Conservation (phyloP, 2,329 filamentous ascomycete genomes). For the Penicillium crustosum region DNA sequence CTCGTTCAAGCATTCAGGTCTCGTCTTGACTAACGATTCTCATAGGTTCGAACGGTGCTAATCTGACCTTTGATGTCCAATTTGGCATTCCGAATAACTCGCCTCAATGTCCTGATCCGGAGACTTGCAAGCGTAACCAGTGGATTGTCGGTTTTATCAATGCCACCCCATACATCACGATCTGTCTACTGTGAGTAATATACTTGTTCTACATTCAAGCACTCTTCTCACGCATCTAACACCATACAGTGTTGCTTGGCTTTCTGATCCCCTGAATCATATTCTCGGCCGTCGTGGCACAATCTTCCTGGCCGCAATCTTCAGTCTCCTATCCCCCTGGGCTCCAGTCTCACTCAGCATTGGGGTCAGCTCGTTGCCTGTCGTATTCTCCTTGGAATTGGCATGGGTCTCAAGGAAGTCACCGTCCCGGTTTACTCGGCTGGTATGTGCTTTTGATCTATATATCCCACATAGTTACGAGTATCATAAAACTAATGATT, state of each 20-base stretch:
- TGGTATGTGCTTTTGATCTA: neutral
- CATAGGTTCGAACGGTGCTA: constrained; percentile 23
- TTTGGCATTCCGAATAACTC: constrained; percentile 23
- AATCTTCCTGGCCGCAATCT: constrained; percentile 21
- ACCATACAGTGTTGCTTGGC: constrained; percentile 16
- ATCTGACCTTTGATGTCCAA: constrained; percentile 22
- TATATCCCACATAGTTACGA: neutral
- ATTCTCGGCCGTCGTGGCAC: constrained; percentile 19
- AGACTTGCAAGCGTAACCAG: constrained; percentile 43
- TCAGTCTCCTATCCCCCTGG: constrained; percentile 20
- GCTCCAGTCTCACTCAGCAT: constrained; percentile 17
- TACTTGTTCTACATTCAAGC: neutral
- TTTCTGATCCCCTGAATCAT: constrained; percentile 22
- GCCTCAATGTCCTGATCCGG: constrained; percentile 18
- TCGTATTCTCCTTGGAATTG: constrained; percentile 34
- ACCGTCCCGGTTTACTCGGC: constrained; percentile 57
- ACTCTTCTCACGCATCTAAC: neutral
- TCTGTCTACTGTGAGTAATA: constrained; percentile 47
- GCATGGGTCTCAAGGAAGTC: constrained; percentile 41
- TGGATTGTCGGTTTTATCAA: constrained; percentile 66
- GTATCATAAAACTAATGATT: neutral
- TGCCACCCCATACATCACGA: constrained; percentile 51
- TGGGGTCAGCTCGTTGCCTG: constrained; percentile 20
- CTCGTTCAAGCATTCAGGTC: neutral
- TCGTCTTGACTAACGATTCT: neutral